Evolutionary conservation across 2,329 filamentous ascomycete genomes (phyloP).

Genomic region (Colletotrichum cereale): DNA sequence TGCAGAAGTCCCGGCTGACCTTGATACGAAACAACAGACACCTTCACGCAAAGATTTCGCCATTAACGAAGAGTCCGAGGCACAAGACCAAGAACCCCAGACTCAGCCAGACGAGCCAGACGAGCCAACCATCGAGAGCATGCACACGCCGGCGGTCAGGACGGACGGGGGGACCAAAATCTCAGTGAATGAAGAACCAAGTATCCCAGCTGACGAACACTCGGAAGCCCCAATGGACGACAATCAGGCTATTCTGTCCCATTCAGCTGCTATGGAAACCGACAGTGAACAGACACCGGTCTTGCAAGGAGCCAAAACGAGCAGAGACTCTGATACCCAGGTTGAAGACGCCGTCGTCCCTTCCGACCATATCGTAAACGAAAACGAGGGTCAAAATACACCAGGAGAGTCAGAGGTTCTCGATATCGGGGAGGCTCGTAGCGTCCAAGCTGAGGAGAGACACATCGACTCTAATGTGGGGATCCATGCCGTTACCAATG

Average conservation of each 20-base stretch:
- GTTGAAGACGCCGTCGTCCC: background rate
- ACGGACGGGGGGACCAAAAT: background rate
- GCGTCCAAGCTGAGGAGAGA: background rate
- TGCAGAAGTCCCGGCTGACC: background rate
- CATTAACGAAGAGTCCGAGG: background rate
- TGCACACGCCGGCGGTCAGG: background rate
- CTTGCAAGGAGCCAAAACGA: background rate
- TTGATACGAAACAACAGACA: background rate
- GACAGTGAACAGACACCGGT: background rate
- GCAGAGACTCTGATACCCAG: background rate
- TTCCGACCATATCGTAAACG: too few species aligned
- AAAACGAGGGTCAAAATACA: background rate
- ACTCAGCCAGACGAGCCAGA: background rate
- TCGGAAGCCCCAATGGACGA: background rate
- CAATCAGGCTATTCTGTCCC: background rate
- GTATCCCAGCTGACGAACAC: background rate
- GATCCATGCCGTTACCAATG: background rate
- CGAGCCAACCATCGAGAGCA: background rate
- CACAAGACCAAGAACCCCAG: background rate
- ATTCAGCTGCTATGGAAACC: background rate
- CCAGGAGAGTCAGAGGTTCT: background rate
- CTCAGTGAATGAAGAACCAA: background rate
- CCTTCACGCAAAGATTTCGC: background rate
- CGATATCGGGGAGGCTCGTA: background rate
- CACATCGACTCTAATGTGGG: background rate